These are phyloP conservation scores for Phytophthora megakarya DNA, from an alignment of 352 stramenopile genomes.

Conservation along the genomic window DNA sequence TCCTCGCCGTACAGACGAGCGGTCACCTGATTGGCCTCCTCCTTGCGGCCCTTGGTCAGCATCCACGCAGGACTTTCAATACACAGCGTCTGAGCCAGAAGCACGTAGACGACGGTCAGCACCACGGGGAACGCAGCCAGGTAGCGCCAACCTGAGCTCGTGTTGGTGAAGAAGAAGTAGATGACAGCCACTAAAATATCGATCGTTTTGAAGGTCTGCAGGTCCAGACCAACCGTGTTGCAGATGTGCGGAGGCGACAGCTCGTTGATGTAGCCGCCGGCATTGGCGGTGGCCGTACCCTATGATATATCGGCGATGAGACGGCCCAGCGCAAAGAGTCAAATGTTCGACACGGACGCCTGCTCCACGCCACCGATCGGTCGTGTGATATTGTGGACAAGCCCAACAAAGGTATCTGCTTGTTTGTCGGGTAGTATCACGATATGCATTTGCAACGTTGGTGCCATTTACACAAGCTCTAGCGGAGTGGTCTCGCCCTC, in stretches of 20 bases:
- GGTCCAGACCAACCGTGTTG: slow-evolving; percentile 20
- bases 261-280: slow-evolving; percentile 35
- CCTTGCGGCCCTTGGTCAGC: slow-evolving; percentile 38
- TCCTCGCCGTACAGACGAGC: slow-evolving; percentile 38
- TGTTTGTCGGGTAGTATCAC: too few species aligned
- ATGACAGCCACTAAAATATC: slow-evolving; percentile 23
- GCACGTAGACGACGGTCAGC: slow-evolving; percentile 22
- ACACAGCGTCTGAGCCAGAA: slow-evolving; percentile 23
- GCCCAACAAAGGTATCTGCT: too few species aligned
- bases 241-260: slow-evolving; percentile 28
- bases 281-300: slow-evolving; percentile 41
- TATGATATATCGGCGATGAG: slow-evolving; percentile 47
- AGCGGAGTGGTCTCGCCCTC: too few species aligned
- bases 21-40: slow-evolving; percentile 33
- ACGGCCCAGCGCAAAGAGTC: slow-evolving; percentile 29
- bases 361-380: slow-evolving; percentile 33
- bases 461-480: too few species aligned
- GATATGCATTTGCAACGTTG: too few species aligned
- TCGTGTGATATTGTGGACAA: too few species aligned
- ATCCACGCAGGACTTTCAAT: slow-evolving; percentile 50
- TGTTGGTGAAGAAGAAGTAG: slow-evolving; percentile 31
- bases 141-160: slow-evolving; percentile 29
- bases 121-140: slow-evolving; percentile 28
- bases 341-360: slow-evolving; percentile 33
- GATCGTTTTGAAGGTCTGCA: slow-evolving; percentile 26